phyloP scores from a whole-genome alignment of 176 grass and related monocot genomes.

The Tuctoria greenei region DNA sequence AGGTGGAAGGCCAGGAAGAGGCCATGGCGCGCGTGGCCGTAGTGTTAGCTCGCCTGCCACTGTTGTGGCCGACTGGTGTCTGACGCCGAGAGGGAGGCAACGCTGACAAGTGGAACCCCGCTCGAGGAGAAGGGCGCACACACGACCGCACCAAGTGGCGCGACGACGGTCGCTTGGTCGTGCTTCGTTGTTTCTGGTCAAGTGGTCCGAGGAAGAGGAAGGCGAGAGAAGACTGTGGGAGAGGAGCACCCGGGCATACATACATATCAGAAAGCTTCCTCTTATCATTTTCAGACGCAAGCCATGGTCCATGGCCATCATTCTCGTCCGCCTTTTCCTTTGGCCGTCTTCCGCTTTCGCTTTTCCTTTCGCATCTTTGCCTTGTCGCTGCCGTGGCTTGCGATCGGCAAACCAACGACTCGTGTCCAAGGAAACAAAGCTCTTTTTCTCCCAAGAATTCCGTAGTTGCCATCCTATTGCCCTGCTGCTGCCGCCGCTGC shows the following conservation, averaged over 20 bases:
- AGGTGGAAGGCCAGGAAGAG: conserved; percentile 27
- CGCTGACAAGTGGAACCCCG: not conserved
- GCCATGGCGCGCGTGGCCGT: conserved; percentile 18
- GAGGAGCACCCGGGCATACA: not conserved
- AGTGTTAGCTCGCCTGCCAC: no score
- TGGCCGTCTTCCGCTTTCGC: conserved; percentile 31
- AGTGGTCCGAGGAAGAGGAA: no score
- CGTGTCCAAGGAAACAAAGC: not conserved
- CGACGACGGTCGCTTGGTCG: not conserved
- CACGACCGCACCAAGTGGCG: no score
- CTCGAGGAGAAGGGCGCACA: no score
- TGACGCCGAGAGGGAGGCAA: not conserved
- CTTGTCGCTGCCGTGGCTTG: not conserved
- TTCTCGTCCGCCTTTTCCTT: conserved; percentile 2
- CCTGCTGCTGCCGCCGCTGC: no score
- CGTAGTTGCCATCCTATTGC: no score
- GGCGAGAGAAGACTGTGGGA: not conserved
- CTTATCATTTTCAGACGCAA: not conserved
- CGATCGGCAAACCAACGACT: not conserved
- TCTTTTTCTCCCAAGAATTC: not conserved
- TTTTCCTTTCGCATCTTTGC: conserved; percentile 24
- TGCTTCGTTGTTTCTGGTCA: not conserved
- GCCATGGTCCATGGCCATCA: not conserved
- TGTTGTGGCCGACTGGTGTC: no score
- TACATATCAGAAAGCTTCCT: no score